phyloP scores from a whole-genome alignment of 2,329 filamentous ascomycete species.

The Claviceps digitariae region DNA sequence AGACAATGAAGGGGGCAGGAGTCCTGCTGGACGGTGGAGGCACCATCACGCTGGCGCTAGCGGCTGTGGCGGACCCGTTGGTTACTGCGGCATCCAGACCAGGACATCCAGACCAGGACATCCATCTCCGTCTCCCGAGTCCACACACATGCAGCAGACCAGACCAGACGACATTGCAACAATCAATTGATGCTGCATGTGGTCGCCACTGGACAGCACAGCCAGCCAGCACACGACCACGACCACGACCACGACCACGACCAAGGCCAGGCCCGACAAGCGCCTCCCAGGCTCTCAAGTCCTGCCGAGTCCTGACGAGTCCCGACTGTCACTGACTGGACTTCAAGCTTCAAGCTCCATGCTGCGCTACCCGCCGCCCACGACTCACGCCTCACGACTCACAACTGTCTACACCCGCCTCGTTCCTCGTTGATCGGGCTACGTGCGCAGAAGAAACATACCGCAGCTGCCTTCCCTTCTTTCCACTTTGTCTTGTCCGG shows the following conservation, averaged over 20 bases:
- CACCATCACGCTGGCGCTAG: not conserved
- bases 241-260: too few relatives aligned
- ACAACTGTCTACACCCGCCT: not conserved
- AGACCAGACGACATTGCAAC: not conserved
- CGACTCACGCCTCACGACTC: too few relatives aligned
- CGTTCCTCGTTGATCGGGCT: not conserved
- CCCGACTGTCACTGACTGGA: too few relatives aligned
- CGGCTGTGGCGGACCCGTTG: conserved; percentile 5
- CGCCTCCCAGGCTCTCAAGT: not conserved
- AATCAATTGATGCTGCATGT: too few relatives aligned
- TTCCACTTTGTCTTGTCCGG: not conserved
- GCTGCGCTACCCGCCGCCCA: not conserved
- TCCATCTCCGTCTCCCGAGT: not conserved
- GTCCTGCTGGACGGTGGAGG: too few relatives aligned
- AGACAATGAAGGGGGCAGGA: too few relatives aligned
- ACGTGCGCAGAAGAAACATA: not conserved
- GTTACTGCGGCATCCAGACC: conserved; percentile 13
- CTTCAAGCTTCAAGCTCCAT: not conserved
- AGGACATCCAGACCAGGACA: not conserved
- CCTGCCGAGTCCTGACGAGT: too few relatives aligned
- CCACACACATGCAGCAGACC: not conserved
- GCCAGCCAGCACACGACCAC: too few relatives aligned
- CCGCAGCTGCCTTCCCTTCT: too few relatives aligned
- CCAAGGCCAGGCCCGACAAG: not conserved
- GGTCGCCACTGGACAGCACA: too few relatives aligned